phyloP scores from a whole-genome alignment of 345 rosid species.

The Lepidium africanum region DNA sequence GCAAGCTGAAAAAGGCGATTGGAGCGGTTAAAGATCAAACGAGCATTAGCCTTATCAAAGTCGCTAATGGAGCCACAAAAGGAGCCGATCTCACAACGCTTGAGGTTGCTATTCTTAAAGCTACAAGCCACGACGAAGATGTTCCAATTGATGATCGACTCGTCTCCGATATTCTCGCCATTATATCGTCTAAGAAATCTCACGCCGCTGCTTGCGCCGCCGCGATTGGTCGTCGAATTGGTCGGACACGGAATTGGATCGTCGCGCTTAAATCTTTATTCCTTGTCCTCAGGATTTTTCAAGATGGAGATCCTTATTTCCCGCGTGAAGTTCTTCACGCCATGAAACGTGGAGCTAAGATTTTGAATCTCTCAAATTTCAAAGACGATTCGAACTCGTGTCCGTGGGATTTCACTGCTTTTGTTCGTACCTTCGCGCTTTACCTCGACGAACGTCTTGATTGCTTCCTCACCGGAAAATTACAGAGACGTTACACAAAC shows the following conservation, averaged over 20 bases:
- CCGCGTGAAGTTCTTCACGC: conserved; percentile 66
- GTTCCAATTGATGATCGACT: conserved; percentile 62
- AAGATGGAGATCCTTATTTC: conserved; percentile 72
- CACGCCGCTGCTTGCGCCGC: conserved; percentile 57
- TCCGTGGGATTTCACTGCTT: conserved; percentile 74
- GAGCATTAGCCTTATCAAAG: conserved; percentile 85
- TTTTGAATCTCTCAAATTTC: conserved; percentile 62
- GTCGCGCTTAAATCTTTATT: conserved; percentile 74
- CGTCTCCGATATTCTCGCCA: conserved; percentile 41
- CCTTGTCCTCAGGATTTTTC: conserved; percentile 68
- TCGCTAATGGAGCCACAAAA: conserved; percentile 39
- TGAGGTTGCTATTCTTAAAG: conserved; percentile 69
- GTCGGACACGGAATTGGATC: conserved; percentile 70
- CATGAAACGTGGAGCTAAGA: conserved; percentile 67
- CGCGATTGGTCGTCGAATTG: conserved; percentile 51
- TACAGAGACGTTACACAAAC: conserved; percentile 38
- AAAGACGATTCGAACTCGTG: conserved; percentile 60
- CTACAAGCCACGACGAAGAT: conserved; percentile 67
- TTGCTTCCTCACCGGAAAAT: conserved; percentile 60
- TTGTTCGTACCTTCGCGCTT: conserved; percentile 50
- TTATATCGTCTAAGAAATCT: conserved; percentile 45
- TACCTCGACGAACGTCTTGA: conserved; percentile 72
- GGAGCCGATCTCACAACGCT: conserved; percentile 29
- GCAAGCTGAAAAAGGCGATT: conserved; percentile 78
- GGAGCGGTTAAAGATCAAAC: conserved; percentile 90